Conservation (phyloP, 257 asterid species). For the Nicotiana undulata region DNA sequence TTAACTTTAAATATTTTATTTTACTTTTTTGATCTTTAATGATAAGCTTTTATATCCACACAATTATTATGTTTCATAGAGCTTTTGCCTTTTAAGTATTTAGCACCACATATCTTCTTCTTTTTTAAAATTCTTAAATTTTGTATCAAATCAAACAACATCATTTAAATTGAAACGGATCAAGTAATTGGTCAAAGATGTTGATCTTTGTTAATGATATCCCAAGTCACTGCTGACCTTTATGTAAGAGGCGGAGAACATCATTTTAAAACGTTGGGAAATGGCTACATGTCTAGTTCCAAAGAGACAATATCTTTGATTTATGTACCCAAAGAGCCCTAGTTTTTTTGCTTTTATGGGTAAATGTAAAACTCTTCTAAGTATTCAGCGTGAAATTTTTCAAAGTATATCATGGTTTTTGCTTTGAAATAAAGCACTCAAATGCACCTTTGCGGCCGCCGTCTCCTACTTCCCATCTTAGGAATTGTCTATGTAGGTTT, state of each 20-base stretch:
- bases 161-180: neutral
- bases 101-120: no score
- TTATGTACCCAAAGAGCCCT: slow-evolving; percentile 2
- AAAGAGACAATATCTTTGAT: slow-evolving; percentile 18
- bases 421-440: neutral
- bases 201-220: slow-evolving; percentile 18
- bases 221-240: neutral
- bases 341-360: neutral
- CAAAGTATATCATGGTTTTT: neutral
- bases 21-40: no score
- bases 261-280: slow-evolving; percentile 13
- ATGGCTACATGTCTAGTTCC: slow-evolving; percentile 20
- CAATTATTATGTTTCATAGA: no score
- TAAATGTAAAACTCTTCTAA: neutral
- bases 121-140: no score
- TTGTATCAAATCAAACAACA: no score
- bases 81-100: no score
- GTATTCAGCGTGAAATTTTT: neutral
- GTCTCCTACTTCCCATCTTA: neutral
- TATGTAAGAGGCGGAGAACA: slow-evolving; percentile 10
- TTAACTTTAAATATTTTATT: no score
- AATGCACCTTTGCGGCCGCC: slow-evolving; percentile 22
- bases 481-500: neutral
- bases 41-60: no score
- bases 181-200: neutral